A percentile compares a stretch with the other conserved stretches of the same genome.
These are phyloP conservation scores for Solanum virginianum DNA, from an alignment of 257 asterid genomes.

Conservation along the genomic window DNA sequence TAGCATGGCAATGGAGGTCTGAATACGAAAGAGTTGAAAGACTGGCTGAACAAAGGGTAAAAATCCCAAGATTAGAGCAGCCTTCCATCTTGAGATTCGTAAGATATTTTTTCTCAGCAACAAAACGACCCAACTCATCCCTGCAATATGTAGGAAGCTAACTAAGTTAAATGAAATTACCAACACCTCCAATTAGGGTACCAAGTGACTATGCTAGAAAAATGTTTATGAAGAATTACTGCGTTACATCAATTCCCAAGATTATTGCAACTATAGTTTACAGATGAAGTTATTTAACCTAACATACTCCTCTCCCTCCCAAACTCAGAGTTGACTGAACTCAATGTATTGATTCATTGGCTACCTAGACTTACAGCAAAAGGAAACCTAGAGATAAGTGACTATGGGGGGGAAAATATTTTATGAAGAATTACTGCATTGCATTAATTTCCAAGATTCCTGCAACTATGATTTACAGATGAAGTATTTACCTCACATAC, in stretches of 20 bases:
- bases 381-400: not conserved
- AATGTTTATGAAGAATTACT: not conserved
- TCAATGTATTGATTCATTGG: not conserved
- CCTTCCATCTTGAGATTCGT: constrained; percentile 93
- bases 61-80: constrained; percentile 62
- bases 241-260: not conserved
- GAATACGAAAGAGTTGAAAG: constrained; percentile 75
- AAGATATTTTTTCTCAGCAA: constrained; percentile 63
- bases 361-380: not conserved
- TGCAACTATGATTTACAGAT: not conserved
- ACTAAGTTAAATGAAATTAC: not conserved
- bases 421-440: not conserved
- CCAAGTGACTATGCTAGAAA: not conserved
- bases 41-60: constrained; percentile 55
- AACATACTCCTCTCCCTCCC: not conserved
- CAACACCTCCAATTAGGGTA: not conserved
- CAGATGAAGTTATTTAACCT: not conserved
- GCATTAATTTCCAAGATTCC: not conserved
- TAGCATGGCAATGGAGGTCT: constrained; percentile 71
- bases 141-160: constrained; percentile 20
- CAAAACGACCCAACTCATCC: constrained; percentile 85
- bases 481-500: not conserved
- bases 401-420: not conserved
- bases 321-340: not conserved
- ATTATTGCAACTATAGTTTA: not conserved